A percentile compares a stretch with the other conserved stretches of the same genome.
Conservation (phyloP, 2,329 filamentous ascomycete genomes). For the Fusarium beomiforme region DNA sequence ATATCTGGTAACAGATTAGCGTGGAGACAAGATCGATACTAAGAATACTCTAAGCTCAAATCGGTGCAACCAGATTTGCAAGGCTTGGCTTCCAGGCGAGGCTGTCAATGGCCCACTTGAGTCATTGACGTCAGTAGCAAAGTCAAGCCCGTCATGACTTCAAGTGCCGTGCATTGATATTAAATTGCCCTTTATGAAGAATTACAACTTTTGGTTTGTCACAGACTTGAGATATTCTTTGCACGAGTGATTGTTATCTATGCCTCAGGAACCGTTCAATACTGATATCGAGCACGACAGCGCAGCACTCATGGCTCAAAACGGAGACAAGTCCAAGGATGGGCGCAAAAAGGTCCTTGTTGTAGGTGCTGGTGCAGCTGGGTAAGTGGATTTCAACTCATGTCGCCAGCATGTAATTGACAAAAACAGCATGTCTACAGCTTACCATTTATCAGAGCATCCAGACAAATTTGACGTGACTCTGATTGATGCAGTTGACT, state of each 20-base stretch:
- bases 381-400: neutral
- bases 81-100: neutral
- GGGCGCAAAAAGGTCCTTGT: constrained; percentile 15
- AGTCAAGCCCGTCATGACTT: constrained; percentile 37
- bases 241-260: neutral
- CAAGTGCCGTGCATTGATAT: neutral
- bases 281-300: constrained; percentile 23
- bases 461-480: constrained; percentile 27
- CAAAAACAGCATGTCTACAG: constrained; percentile 18
- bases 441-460: constrained; percentile 18
- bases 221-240: neutral
- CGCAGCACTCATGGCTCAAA: constrained; percentile 24
- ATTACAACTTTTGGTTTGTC: too few relatives aligned
- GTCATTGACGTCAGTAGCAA: constrained; percentile 33
- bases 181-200: neutral
- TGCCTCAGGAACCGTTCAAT: neutral
- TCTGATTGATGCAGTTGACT: constrained; percentile 24
- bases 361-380: constrained; percentile 29
- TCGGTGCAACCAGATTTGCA: neutral
- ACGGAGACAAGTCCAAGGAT: constrained; percentile 12
- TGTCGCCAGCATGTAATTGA: rapidly evolving
- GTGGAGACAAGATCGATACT: constrained; percentile 10
- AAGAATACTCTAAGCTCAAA: neutral
- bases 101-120: constrained; percentile 3
- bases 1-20: neutral